These are phyloP conservation scores for Alternaria longipes DNA, from an alignment of 2,329 filamentous ascomycete species.

Conservation along the genomic window DNA sequence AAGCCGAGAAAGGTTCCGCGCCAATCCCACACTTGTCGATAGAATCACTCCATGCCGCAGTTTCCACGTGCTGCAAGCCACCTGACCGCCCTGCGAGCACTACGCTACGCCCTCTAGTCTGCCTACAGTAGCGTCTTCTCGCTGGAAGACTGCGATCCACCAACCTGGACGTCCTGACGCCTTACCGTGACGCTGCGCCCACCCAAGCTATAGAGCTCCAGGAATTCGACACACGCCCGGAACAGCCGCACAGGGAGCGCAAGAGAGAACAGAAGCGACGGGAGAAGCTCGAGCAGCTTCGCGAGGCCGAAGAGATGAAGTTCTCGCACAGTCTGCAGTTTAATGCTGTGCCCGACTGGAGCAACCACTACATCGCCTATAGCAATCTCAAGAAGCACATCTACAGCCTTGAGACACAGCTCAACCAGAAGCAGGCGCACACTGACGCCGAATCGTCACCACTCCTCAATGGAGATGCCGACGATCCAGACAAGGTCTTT, in stretches of 20 bases:
- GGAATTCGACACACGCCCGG: conserved; percentile 26
- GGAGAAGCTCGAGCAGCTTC: conserved; percentile 74
- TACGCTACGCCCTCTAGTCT: conserved; percentile 14
- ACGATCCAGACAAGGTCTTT: conserved; percentile 84
- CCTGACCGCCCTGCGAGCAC: conserved; percentile 17
- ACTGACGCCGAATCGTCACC: conserved; percentile 84
- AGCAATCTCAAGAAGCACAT: conserved; percentile 99
- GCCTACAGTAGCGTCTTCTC: conserved; percentile 10
- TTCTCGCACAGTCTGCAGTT: conserved; percentile 99
- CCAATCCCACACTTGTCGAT: conserved; percentile 18
- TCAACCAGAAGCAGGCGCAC: conserved; percentile 67
- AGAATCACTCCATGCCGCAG: conserved; percentile 5
- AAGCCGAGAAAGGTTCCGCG: conserved; percentile 11
- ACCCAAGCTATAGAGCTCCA: conserved; percentile 46
- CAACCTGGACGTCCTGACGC: conserved; percentile 39
- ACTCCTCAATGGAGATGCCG: conserved; percentile 71
- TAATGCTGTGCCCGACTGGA: conserved; percentile 99
- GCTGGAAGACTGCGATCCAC: conserved; percentile 4
- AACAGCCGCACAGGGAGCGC: conserved; percentile 25
- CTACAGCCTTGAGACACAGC: conserved; percentile 89
- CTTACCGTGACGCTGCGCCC: conserved; percentile 28
- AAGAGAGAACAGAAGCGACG: conserved; percentile 58
- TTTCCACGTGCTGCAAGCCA: conserved; percentile 18
- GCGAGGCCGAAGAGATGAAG: conserved; percentile 91
- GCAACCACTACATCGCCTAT: conserved; percentile 96